Evolutionary conservation across 2,329 filamentous ascomycete species (phyloP), one percentile per base, ranked within the genome.

Genomic region (Immersiporthe knoxdaviesiana): DNA sequence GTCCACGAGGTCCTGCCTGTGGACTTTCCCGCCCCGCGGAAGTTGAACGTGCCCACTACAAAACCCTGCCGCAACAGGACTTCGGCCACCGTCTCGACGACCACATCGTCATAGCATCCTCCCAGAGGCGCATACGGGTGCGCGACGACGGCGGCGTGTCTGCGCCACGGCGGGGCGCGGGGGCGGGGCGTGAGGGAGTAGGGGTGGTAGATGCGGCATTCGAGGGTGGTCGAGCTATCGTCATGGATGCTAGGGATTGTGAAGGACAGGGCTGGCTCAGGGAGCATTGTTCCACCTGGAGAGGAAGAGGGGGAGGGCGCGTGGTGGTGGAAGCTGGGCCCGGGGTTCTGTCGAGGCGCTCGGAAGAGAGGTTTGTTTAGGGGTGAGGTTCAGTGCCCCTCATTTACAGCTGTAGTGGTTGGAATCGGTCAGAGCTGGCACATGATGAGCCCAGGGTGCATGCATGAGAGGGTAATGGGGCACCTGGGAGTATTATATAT

Each of bases 41-140:
- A 97, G 76, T 98, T 97, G 79, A 98, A 97, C 0, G 93, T 97
- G 10, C 87, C 90, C 2, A 97, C 91, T 1, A 97, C 78, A 75
- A 88, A 97, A 1, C 92, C 92, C 65, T 84, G 81, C 5, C 85
- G 82, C n/a, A 97, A 78, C 60, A 97, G 82, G 69, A 90, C 85
- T 1, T 83, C 81, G 0, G 87, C 88, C 2, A 92, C 80, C 11
- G 88, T 82, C n/a, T 87, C 84, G 1, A 98, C 91, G 0, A 97
- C 85, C 0, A 87, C 86, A 77, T 98, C 94, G 77, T 98, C 92
- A 76, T 90, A 96, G 78, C 84, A 90, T 6, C 95, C 96, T 5
- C 96, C 96, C 65, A 98, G 82, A 0, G 93, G 90, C 44, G 93
- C 93, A 77, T 98, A 98, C 0, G 96, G 95, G 78, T 98, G 96